These are phyloP conservation scores for Fonsecaea pugnacius DNA, from an alignment of 2,329 filamentous ascomycete species.

Conservation along the genomic window DNA sequence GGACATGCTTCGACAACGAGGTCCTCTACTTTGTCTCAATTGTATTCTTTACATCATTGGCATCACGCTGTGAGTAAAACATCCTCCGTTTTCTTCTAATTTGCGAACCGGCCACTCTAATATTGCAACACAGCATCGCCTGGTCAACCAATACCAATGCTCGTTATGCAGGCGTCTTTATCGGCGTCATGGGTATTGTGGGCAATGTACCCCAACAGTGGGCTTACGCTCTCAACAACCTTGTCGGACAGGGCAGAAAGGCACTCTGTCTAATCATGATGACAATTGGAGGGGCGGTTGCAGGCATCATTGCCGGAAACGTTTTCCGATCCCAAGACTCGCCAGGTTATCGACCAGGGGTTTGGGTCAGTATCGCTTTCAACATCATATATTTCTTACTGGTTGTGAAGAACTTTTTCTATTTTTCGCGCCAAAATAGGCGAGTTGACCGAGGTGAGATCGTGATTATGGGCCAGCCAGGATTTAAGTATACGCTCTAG, in stretches of 20 bases:
- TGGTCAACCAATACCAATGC: neutral
- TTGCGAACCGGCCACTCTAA: neutral
- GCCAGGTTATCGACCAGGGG: neutral
- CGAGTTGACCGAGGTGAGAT: conserved; percentile 3
- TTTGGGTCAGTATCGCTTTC: too few relatives aligned
- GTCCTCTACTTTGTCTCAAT: too few relatives aligned
- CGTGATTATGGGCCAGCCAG: neutral
- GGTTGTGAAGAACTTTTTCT: neutral
- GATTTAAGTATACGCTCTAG: neutral
- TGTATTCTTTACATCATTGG: too few relatives aligned
- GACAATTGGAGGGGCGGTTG: neutral
- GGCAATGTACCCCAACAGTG: neutral
- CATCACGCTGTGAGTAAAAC: too few relatives aligned
- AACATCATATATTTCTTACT: neutral
- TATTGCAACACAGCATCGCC: neutral
- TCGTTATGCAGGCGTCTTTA: neutral
- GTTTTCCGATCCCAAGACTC: neutral
- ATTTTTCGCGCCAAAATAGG: neutral
- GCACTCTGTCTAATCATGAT: neutral
- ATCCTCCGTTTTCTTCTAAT: too few relatives aligned
- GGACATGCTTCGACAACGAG: too few relatives aligned
- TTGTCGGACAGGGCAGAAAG: neutral
- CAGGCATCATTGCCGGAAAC: conserved; percentile 9
- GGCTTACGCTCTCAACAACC: neutral
- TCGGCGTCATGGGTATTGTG: neutral